Evolutionary conservation across 2,329 filamentous ascomycete species (phyloP).

Genomic region (Pyrenophora tritici-repentis): DNA sequence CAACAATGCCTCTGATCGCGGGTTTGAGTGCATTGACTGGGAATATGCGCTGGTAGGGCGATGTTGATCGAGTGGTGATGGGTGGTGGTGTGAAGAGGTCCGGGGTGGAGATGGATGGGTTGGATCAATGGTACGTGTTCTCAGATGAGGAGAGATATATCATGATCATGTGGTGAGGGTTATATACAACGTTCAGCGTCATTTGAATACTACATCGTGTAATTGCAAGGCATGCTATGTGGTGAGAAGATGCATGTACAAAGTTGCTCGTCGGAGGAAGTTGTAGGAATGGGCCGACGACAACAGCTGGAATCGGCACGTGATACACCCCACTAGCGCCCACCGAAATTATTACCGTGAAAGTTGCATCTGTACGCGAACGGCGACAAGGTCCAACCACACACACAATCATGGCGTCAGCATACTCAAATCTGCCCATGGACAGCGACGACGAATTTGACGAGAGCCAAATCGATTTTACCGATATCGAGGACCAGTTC

Average conservation of each 20-base stretch:
- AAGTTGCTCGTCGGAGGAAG: background rate
- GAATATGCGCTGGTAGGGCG: background rate
- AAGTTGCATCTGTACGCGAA: constrained; percentile 17
- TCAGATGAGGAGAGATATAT: too few relatives aligned
- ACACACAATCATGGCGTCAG: constrained; percentile 76
- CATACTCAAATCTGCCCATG: constrained; percentile 83
- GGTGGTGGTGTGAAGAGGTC: too few relatives aligned
- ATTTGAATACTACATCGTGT: too few relatives aligned
- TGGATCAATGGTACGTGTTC: too few relatives aligned
- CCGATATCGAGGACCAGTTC: constrained; percentile 90
- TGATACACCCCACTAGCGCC: constrained; percentile 14
- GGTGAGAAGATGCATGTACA: background rate
- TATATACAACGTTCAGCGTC: too few relatives aligned
- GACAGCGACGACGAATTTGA: constrained; percentile 87
- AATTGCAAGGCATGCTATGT: too few relatives aligned
- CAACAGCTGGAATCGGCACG: constrained; percentile 15
- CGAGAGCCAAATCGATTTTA: constrained; percentile 92
- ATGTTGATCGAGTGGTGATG: too few relatives aligned
- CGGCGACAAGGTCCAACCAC: constrained; percentile 24
- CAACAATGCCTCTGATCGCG: constrained; percentile 1
- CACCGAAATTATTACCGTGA: constrained; percentile 14
- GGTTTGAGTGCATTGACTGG: background rate
- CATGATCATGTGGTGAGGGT: too few relatives aligned
- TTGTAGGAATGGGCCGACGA: background rate
- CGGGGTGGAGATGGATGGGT: too few relatives aligned